Conservation (phyloP, 2,329 filamentous ascomycete species). For the Podosphaera aphanis region DNA sequence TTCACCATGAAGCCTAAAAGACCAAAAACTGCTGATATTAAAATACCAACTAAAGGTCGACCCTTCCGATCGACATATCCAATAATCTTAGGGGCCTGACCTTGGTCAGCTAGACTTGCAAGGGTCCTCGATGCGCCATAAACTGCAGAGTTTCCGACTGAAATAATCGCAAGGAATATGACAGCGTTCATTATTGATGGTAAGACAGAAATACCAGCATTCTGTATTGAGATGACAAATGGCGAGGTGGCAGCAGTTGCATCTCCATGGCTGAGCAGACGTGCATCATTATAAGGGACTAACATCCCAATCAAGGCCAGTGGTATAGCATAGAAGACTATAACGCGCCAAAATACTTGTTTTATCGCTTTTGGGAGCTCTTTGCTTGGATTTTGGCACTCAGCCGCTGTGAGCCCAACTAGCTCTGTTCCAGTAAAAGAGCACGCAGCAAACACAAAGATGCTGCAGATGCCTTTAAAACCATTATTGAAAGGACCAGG, state of each 20-base stretch:
- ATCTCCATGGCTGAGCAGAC: constrained; percentile 31
- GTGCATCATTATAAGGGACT: constrained; percentile 45
- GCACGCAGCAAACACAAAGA: constrained; percentile 57
- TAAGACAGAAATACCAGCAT: constrained; percentile 58
- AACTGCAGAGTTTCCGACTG: constrained; percentile 75
- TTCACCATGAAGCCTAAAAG: constrained; percentile 59
- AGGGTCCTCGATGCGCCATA: constrained; percentile 82
- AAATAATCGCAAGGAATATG: constrained; percentile 73
- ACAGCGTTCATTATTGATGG: constrained; percentile 88
- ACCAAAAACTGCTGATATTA: constrained; percentile 41
- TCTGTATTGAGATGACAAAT: constrained; percentile 78
- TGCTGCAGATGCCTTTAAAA: constrained; percentile 61
- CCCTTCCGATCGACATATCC: constrained; percentile 66
- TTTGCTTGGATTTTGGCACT: constrained; percentile 58
- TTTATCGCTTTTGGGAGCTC: constrained; percentile 71
- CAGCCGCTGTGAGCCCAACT: constrained; percentile 53
- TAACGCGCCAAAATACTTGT: constrained; percentile 88
- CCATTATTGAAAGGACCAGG: constrained; percentile 72
- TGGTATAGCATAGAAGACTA: constrained; percentile 70
- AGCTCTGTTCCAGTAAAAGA: constrained; percentile 55
- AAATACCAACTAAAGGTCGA: constrained; percentile 53
- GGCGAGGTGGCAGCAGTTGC: constrained; percentile 57
- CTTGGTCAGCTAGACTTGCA: constrained; percentile 69
- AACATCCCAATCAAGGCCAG: constrained; percentile 61
- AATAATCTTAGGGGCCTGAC: constrained; percentile 54